Percentiles rank a stretch among this genome's conserved stretches.
Evolutionary conservation across 148 eudicot genomes (phyloP).

Genomic region (Vaccinium macrocarpon): DNA sequence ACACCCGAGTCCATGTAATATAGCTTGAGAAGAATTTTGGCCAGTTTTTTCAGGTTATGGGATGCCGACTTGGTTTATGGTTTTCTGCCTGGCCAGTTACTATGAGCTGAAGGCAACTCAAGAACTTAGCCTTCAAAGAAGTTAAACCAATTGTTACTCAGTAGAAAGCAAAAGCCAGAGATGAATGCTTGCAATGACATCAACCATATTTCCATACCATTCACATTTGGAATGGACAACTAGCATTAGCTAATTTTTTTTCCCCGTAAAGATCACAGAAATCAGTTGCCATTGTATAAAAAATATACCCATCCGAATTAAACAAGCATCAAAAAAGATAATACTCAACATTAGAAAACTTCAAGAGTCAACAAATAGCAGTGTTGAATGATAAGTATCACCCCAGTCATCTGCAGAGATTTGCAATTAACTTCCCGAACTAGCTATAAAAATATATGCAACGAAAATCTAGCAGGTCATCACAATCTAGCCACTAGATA

Average conservation of each 20-base stretch:
- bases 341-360: neutral
- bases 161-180: neutral
- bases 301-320: neutral
- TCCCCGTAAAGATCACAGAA: neutral
- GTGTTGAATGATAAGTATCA: neutral
- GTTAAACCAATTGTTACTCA: neutral
- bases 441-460: neutral
- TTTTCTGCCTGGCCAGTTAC: neutral
- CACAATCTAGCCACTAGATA: neutral
- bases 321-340: neutral
- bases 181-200: neutral
- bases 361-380: neutral
- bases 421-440: neutral
- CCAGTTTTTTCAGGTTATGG: neutral
- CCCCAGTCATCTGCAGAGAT: neutral
- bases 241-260: neutral
- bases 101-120: neutral
- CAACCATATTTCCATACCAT: neutral
- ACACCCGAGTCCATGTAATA: neutral
- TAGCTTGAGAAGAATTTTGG: neutral
- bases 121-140: neutral
- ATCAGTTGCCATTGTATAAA: neutral
- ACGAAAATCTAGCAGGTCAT: neutral
- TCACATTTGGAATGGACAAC: neutral
- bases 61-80: neutral